Evolutionary conservation across 768 basidiomycete genomes (phyloP).

Genomic region (Boletus rubropictus): DNA sequence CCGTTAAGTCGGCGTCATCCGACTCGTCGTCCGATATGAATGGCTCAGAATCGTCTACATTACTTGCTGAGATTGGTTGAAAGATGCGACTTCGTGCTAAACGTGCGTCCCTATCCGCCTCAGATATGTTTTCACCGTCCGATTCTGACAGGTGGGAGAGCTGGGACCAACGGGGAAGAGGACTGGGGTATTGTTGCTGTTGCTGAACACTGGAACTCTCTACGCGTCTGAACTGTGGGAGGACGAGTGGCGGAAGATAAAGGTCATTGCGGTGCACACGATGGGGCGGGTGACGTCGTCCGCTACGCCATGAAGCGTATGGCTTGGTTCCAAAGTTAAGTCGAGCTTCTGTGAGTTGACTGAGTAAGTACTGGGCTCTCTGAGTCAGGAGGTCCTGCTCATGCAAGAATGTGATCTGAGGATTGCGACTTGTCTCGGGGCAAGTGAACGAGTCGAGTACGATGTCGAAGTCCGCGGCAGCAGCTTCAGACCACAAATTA

Average conservation of each 20-base stretch:
- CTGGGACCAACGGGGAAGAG: constrained; percentile 18
- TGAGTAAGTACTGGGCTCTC: constrained; percentile 53
- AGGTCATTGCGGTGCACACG: constrained; percentile 43
- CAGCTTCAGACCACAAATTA: constrained; percentile 64
- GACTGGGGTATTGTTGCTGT: constrained; percentile 6
- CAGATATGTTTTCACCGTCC: constrained; percentile 55
- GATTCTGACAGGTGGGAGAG: constrained; percentile 49
- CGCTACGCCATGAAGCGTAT: not conserved
- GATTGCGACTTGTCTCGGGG: constrained; percentile 44
- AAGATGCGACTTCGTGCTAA: constrained; percentile 61
- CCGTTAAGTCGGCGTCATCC: constrained; percentile 66
- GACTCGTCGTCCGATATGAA: constrained; percentile 72
- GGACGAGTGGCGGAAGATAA: constrained; percentile 40
- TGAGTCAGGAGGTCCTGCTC: constrained; percentile 67
- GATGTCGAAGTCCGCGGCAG: constrained; percentile 45
- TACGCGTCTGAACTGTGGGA: constrained; percentile 22
- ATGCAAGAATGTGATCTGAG: constrained; percentile 62
- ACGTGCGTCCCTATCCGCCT: constrained; percentile 65
- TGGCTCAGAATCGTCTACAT: constrained; percentile 39
- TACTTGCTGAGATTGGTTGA: constrained; percentile 23
- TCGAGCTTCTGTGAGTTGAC: constrained; percentile 22
- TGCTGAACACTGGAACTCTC: constrained; percentile 2
- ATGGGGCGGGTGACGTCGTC: constrained; percentile 8
- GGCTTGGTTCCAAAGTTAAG: not conserved
- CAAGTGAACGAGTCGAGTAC: constrained; percentile 67